Conservation (phyloP, 2,329 filamentous ascomycete species). For the Didymella glomerata region DNA sequence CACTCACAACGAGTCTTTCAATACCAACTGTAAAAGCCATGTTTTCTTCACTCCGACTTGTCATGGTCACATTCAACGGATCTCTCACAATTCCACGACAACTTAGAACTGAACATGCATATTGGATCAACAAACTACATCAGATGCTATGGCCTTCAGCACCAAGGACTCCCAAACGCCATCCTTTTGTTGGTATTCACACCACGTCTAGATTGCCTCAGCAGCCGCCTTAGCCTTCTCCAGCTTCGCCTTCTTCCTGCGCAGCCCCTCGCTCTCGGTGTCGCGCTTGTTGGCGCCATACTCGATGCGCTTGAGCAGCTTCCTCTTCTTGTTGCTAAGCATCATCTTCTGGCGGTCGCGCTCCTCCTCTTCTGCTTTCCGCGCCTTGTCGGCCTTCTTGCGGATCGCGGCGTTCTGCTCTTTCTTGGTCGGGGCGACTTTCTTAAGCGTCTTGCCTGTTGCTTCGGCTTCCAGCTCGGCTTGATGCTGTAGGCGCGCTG, state of each 20-base stretch:
- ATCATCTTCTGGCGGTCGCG: constrained; percentile 95
- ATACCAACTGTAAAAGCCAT: constrained; percentile 8
- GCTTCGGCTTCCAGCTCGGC: constrained; percentile 93
- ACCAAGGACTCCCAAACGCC: constrained; percentile 19
- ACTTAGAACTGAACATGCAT: background rate
- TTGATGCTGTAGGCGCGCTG: constrained; percentile 76
- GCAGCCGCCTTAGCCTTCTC: constrained; percentile 65
- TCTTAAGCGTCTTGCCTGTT: constrained; percentile 66
- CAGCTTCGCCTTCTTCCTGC: constrained; percentile 88
- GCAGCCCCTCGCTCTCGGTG: constrained; percentile 84
- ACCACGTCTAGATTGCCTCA: constrained; percentile 27
- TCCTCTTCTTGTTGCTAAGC: constrained; percentile 97
- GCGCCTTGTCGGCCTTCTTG: constrained; percentile 69
- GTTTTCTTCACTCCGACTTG: background rate
- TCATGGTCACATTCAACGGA: no score
- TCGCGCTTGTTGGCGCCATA: constrained; percentile 95
- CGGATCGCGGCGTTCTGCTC: constrained; percentile 73
- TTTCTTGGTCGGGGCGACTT: constrained; percentile 54
- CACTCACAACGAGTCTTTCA: constrained; percentile 10
- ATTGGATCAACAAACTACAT: constrained; percentile 1
- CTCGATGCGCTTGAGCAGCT: constrained; percentile 96
- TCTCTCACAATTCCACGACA: no score
- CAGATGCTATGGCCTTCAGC: background rate
- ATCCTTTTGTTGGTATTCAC: no score
- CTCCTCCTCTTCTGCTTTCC: constrained; percentile 78